Evolutionary conservation across 345 rosid species (phyloP).

Genomic region (Acer yangbiense): DNA sequence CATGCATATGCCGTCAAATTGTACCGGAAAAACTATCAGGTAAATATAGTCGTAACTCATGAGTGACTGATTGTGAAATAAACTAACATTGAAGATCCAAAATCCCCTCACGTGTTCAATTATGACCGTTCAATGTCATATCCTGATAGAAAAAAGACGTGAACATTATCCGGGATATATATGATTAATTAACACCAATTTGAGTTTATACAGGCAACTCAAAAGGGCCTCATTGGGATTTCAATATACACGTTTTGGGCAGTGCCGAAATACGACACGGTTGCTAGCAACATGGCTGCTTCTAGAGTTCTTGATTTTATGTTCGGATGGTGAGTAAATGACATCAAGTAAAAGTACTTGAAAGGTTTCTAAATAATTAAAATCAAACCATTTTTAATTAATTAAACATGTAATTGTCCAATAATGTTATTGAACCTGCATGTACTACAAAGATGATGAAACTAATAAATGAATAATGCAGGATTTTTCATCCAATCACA

Average conservation of each 20-base stretch:
- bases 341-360: background rate
- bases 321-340: slow-evolving; percentile 39
- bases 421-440: background rate
- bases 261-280: slow-evolving; percentile 40
- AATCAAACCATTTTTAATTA: too few species aligned
- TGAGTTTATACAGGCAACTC: slow-evolving; percentile 25
- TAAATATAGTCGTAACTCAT: background rate
- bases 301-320: slow-evolving; percentile 45
- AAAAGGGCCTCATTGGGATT: slow-evolving; percentile 48
- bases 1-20: slow-evolving; percentile 38
- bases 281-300: slow-evolving; percentile 34
- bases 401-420: background rate
- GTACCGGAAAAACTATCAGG: slow-evolving; percentile 45
- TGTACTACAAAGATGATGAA: background rate
- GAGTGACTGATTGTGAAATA: background rate
- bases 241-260: slow-evolving; percentile 36
- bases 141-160: too few species aligned
- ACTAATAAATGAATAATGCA: background rate
- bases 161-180: background rate
- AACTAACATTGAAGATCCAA: too few species aligned
- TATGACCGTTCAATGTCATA: too few species aligned
- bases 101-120: too few species aligned
- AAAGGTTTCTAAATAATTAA: background rate
- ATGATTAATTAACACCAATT: background rate
- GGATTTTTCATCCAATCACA: slow-evolving; percentile 52